phyloP scores from a whole-genome alignment of 2,329 filamentous ascomycete species.

The Aaosphaeria pasadenensis region DNA sequence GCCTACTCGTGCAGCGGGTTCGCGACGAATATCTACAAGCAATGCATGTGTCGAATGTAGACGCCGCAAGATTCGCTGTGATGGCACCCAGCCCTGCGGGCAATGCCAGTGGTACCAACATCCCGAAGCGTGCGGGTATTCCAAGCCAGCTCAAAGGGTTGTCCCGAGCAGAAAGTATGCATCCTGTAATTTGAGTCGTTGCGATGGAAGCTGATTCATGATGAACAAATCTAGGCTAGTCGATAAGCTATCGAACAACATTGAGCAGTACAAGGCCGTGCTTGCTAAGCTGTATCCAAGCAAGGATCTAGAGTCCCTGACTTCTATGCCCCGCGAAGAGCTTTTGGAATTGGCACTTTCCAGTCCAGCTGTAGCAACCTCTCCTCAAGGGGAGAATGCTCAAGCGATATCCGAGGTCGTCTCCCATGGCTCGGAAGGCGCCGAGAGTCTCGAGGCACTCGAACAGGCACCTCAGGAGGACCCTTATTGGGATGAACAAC shows the following conservation, averaged over 20 bases:
- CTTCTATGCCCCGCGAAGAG: constrained; percentile 41
- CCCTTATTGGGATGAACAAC: constrained; percentile 65
- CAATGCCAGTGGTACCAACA: constrained; percentile 81
- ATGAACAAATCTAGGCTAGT: constrained; percentile 57
- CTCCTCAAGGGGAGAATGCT: constrained; percentile 25
- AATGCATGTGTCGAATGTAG: constrained; percentile 75
- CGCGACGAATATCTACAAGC: constrained; percentile 46
- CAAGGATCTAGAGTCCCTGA: constrained; percentile 40
- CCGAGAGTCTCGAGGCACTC: constrained; percentile 56
- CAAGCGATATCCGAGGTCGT: constrained; percentile 36
- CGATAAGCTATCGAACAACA: constrained; percentile 51
- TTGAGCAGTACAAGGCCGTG: constrained; percentile 45
- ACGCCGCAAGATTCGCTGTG: constrained; percentile 78
- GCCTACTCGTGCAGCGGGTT: constrained; percentile 33
- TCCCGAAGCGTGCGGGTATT: constrained; percentile 75
- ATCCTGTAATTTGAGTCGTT: neutral
- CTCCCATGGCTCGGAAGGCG: constrained; percentile 45
- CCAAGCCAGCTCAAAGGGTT: constrained; percentile 73
- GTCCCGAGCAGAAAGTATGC: constrained; percentile 75
- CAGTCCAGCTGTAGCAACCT: constrained; percentile 36
- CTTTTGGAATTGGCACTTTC: constrained; percentile 45
- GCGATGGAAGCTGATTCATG: constrained; percentile 53
- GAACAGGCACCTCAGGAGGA: constrained; percentile 68
- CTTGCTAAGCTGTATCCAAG: constrained; percentile 43
- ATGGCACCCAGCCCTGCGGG: constrained; percentile 77